Evolutionary conservation across 495 filamentous ascomycete genomes (phyloP), one percentile per base, ranked within the genome.

Genomic region (Trichoderma asperelloides): DNA sequence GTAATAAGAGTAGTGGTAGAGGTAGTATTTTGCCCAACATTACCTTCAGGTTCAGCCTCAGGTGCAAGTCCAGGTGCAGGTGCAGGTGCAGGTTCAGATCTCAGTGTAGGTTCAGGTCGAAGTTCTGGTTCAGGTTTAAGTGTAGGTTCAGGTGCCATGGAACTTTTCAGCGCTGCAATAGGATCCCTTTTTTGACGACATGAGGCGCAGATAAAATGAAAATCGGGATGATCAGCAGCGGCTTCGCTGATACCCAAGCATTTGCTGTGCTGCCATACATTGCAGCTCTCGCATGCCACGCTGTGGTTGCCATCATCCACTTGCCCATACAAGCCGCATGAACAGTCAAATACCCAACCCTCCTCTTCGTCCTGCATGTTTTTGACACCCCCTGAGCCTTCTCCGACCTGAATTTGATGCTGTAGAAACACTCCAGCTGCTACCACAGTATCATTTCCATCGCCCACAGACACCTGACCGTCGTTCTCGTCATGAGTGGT

Each of bases 281-380:
- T 95, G 81, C 95, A 98, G 63, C 83, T 88, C 72, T 98, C 95
- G 74, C 95, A 98, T n/a, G 93, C 89, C 67, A 98, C 86, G 74
- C 91, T 96, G 74, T 96, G 91, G 2, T 90, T 88, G 62, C 95
- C 95, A 71, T 97, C 95, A 70, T 97, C 94, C 43, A 96, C 88
- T 71, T 95, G 88, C 49, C 95, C 94, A 75, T 96, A 88, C 33
- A 90, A 84, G 30, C 92, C 92, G 76, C 95, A 98, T 16, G 89
- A 84, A 76, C 95, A 98, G 73, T 98, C 95, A 73, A 98, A 98
- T 39, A 92, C 83, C 95, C 95, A 97, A 64, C 94, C 86, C 15
- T 92, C 91, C 63, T 94, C 89, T 71, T 93, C 86, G 2, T 83
- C 80, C 55, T 84, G 82, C 21, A 96, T 79, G 63, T 90, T 85